Evolutionary conservation across 345 rosid species (phyloP).

Genomic region (Salix exigua): DNA sequence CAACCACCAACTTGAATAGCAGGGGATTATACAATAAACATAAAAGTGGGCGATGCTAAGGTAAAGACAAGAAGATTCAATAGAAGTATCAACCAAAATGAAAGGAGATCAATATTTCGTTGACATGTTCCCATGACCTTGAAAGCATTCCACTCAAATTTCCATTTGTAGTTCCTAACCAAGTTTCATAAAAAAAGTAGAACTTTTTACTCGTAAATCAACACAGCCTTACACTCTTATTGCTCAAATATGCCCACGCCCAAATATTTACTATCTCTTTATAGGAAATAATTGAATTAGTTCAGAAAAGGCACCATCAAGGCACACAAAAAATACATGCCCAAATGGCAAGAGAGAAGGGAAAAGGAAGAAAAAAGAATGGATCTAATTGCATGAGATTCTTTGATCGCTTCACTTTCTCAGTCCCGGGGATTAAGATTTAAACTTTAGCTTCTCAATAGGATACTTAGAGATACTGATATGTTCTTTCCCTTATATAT

Average conservation of each 20-base stretch:
- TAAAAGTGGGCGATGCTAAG: not conserved
- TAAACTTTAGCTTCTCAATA: not conserved
- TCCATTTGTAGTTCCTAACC: not conserved
- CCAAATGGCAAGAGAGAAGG: not conserved
- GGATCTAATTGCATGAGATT: not conserved
- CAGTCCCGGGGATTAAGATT: not conserved
- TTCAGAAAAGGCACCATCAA: not conserved
- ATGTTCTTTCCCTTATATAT: not conserved
- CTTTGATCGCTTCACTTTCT: not conserved
- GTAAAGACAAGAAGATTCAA: not conserved
- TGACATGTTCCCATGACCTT: not conserved
- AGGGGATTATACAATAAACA: not conserved
- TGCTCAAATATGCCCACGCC: not conserved
- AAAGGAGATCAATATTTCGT: not conserved
- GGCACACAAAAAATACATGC: not conserved
- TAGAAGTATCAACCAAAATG: not conserved
- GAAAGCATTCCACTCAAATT: not conserved
- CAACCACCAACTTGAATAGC: not conserved
- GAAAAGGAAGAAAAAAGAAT: not conserved
- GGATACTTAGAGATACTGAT: not conserved
- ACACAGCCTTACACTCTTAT: not conserved
- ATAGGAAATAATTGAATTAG: not conserved
- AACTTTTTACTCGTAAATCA: not conserved
- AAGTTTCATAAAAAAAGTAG: not conserved
- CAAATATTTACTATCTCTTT: not conserved